A percentile compares a stretch with the other conserved stretches of the same genome.
These are phyloP conservation scores for Puccinia horiana DNA, from an alignment of 1,284 basidiomycete species.

Conservation along the genomic window DNA sequence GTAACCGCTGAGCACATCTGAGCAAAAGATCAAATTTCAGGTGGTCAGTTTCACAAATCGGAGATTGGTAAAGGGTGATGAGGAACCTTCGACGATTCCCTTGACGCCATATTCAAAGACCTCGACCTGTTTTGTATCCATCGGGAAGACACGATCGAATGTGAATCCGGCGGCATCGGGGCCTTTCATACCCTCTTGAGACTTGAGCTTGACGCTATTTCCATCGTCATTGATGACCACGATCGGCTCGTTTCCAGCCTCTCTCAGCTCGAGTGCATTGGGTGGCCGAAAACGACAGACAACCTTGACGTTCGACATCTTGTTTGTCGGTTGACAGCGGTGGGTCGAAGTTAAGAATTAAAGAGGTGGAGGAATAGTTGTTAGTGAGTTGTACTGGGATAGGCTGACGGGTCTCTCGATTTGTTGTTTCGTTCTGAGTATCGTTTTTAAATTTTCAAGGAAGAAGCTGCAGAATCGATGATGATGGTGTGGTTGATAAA, in stretches of 20 bases:
- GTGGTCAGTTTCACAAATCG: neutral
- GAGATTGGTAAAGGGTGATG: neutral
- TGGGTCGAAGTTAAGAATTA: no score
- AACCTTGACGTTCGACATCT: conserved; percentile 67
- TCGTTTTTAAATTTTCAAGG: no score
- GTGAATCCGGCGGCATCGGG: conserved; percentile 77
- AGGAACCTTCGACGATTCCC: conserved; percentile 64
- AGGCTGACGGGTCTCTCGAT: no score
- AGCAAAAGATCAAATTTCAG: neutral
- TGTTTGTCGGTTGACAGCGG: no score
- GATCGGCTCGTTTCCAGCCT: conserved; percentile 81
- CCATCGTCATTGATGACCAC: conserved; percentile 80
- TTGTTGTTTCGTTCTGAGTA: no score
- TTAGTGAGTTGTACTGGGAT: no score
- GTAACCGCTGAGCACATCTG: conserved; percentile 97
- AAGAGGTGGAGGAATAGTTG: no score
- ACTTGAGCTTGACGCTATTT: conserved; percentile 71
- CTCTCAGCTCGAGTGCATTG: conserved; percentile 85
- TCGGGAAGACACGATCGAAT: conserved; percentile 94
- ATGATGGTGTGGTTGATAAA: no score
- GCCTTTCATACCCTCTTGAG: conserved; percentile 53
- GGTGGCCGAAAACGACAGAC: conserved; percentile 97
- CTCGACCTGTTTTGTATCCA: conserved; percentile 85
- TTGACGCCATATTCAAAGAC: conserved; percentile 99
- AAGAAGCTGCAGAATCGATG: no score